Base-by-base conservation (phyloP, 163 green algal genomes). In the Chlorella variabilis region DNA sequence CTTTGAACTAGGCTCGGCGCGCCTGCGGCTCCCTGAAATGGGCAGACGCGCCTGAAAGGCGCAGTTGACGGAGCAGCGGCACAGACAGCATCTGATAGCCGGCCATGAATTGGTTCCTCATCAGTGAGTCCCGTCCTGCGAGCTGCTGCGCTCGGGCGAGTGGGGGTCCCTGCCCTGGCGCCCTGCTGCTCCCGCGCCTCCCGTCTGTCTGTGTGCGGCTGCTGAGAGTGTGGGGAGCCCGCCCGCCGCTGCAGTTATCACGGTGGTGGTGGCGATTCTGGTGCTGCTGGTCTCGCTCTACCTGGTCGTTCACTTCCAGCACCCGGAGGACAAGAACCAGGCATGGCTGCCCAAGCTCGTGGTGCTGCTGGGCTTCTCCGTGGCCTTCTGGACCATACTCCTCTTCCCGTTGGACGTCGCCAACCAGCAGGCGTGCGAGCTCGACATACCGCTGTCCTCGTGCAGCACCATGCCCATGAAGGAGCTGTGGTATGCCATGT, bases 391-490 rank as follows among this genome's bases (percentile, higher is more conserved):
- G 80, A 93, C 89, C 27, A 94, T 99, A 23, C 85, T 99, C 20
- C 87, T 99, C 67, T 98, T 99, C 65, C 97, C 96, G n/a, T 42
- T 98, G 23, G 96, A 99, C 83, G 96, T 99, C 38, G 95, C 95
- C 17, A 99, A 99, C 83, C 86, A 89, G 33, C 85, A 90, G 56
- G 90, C 94, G 20, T 99, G 96, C 85, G 82, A 80, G 0, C 58
- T 87, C 4, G 69, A 83, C 48, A 61, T 98, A 17, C 88, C 94
- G 4, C 87, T 91, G 18, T 93, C 83, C 33, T 85, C 87, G 29
- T 99, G 96, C 89, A 91, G 93, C 49, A 93, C 94, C 0, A 86
- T 99, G 6, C 96, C 97, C 8, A 98, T 98, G 92, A 89, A 90
- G 34, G 51, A 90, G 75, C 84, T 99, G 51, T 99, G 96, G 96